A percentile compares a stretch with the other conserved stretches of the same genome.
Evolutionary conservation across 805 yeast genomes (phyloP).

Genomic region (Pichia manshurica): DNA sequence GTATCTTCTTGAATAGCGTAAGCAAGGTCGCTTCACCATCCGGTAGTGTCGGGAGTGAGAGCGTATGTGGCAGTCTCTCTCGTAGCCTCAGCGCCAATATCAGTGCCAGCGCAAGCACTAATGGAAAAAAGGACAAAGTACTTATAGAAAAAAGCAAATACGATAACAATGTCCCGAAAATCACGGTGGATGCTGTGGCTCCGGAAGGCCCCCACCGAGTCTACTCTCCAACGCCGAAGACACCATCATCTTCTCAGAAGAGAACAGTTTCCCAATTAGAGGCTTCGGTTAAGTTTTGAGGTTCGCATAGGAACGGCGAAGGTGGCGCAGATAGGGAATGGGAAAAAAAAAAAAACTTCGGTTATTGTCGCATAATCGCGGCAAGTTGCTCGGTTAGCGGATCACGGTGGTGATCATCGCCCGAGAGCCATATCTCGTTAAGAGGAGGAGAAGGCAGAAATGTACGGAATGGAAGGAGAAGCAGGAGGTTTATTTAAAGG

Average conservation of each 20-base stretch:
- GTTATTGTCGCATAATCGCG: not conserved
- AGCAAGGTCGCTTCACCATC: not conserved
- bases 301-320: not conserved
- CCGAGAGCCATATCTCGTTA: too few relatives aligned
- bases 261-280: not conserved
- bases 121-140: too few relatives aligned
- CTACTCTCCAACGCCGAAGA: not conserved
- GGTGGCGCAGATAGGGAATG: not conserved
- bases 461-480: too few relatives aligned
- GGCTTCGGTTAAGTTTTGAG: not conserved
- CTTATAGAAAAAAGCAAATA: too few relatives aligned
- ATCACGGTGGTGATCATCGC: too few relatives aligned
- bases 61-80: not conserved
- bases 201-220: not conserved
- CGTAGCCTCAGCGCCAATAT: not conserved
- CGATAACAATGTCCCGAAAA: too few relatives aligned
- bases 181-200: too few relatives aligned
- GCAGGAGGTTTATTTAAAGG: too few relatives aligned
- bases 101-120: not conserved
- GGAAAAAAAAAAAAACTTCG: not conserved
- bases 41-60: not conserved
- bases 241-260: not conserved
- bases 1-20: not conserved
- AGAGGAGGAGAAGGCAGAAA: too few relatives aligned
- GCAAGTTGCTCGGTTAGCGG: not conserved